phyloP scores from a whole-genome alignment of 176 grass and related monocot genomes.

The Tuctoria greenei region DNA sequence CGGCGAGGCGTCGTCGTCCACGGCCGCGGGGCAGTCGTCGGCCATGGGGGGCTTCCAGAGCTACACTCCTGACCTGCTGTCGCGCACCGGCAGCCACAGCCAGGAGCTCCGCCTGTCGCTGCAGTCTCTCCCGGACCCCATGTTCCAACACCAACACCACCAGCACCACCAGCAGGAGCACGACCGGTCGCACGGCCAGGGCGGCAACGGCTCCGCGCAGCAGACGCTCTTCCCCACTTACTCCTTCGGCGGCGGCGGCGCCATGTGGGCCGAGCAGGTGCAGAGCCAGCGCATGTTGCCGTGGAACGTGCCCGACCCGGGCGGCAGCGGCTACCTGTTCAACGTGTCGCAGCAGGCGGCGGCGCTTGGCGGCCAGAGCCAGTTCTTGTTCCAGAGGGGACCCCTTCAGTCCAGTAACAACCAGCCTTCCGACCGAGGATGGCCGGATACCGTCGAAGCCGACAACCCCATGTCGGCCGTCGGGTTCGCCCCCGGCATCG shows the following conservation, averaged over 20 bases:
- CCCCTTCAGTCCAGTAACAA: slow-evolving; percentile 99
- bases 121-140: slow-evolving; percentile 78
- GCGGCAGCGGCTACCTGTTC: slow-evolving; percentile 61
- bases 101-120: slow-evolving; percentile 89
- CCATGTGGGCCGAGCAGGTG: slow-evolving; percentile 67
- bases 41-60: slow-evolving; percentile 65
- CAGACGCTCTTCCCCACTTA: slow-evolving; percentile 53
- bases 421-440: slow-evolving; percentile 78
- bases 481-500: slow-evolving; percentile 59
- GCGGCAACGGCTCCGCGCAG: slow-evolving; percentile 37
- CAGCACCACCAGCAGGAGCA: slow-evolving; percentile 39
- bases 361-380: slow-evolving; percentile 57
- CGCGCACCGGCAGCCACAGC: slow-evolving; percentile 63
- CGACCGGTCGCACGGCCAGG: slow-evolving; percentile 42
- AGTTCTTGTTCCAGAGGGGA: slow-evolving; percentile 91
- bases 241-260: slow-evolving; percentile 46
- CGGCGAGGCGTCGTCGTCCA: slow-evolving; percentile 41
- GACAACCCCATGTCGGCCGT: slow-evolving; percentile 61
- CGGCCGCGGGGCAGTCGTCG: slow-evolving; percentile 45
- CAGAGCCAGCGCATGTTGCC: slow-evolving; percentile 62
- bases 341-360: slow-evolving; percentile 64
- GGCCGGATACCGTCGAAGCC: slow-evolving; percentile 68
- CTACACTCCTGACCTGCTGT: slow-evolving; percentile 67
- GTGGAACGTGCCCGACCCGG: slow-evolving; percentile 68
- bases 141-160: slow-evolving; percentile 48